phyloP scores from a whole-genome alignment of 495 filamentous ascomycete species.

The Podospora comata region DNA sequence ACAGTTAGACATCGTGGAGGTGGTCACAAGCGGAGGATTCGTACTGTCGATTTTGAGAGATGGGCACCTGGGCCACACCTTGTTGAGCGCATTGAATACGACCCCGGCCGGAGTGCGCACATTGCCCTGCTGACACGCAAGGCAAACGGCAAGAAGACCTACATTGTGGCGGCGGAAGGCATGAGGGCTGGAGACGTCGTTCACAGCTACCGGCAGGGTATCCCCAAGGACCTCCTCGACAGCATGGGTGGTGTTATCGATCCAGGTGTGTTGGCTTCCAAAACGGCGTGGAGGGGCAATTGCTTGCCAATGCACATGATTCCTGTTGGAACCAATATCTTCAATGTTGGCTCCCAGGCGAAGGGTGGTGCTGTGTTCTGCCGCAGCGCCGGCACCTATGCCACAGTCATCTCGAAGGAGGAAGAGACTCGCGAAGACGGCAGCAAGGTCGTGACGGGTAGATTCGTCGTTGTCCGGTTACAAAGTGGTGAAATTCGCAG shows the following conservation, averaged over 20 bases:
- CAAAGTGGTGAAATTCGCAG: conserved; percentile 89
- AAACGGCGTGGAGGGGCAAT: conserved; percentile 91
- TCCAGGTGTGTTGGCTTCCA: conserved; percentile 90
- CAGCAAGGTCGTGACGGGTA: conserved; percentile 51
- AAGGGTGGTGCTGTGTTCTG: conserved; percentile 82
- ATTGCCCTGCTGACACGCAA: conserved; percentile 80
- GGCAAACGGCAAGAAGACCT: conserved; percentile 66
- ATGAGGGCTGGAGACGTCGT: conserved; percentile 89
- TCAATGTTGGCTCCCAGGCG: conserved; percentile 75
- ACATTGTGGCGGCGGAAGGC: conserved; percentile 90
- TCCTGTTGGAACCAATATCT: conserved; percentile 84
- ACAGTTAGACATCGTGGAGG: conserved; percentile 89
- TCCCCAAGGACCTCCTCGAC: conserved; percentile 76
- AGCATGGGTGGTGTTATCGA: conserved; percentile 90
- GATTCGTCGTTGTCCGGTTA: conserved; percentile 74
- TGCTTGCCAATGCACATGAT: conserved; percentile 94
- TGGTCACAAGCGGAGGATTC: conserved; percentile 84
- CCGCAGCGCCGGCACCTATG: conserved; percentile 87
- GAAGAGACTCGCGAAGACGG: conserved; percentile 60
- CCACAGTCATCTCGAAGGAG: conserved; percentile 80
- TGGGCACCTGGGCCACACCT: conserved; percentile 70
- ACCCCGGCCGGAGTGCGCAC: conserved; percentile 88
- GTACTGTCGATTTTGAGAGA: conserved; percentile 83
- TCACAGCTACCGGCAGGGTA: conserved; percentile 83
- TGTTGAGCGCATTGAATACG: conserved; percentile 93